A percentile compares a stretch with the other conserved stretches of the same genome.
Evolutionary conservation across 345 rosid genomes (phyloP).

Genomic region (Aquilaria sinensis): DNA sequence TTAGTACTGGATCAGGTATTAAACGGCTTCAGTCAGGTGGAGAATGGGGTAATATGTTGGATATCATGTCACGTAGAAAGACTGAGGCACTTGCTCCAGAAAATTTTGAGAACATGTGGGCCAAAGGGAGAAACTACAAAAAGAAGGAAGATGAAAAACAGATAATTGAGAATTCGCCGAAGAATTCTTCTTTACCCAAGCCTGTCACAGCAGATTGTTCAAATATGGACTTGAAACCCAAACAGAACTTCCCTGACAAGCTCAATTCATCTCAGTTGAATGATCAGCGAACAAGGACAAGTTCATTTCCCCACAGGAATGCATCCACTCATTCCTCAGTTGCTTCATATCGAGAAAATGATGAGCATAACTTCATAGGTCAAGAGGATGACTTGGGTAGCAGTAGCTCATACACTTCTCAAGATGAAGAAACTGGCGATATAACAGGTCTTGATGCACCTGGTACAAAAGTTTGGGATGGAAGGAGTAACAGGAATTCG

Average conservation of each 20-base stretch:
- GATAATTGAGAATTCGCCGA: conserved; percentile 31
- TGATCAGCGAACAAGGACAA: conserved; percentile 15
- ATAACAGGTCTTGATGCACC: conserved; percentile 83
- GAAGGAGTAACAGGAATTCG: conserved; percentile 68
- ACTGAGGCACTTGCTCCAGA: conserved; percentile 90
- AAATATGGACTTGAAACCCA: conserved; percentile 22
- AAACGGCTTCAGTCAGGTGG: conserved; percentile 46
- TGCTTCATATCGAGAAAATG: conserved; percentile 45
- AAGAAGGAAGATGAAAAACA: conserved; percentile 42
- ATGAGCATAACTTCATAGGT: conserved; percentile 27
- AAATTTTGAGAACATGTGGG: conserved; percentile 95
- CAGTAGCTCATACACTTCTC: conserved; percentile 65
- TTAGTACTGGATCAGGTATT: conserved; percentile 35
- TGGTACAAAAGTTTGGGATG: conserved; percentile 98
- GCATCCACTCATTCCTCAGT: conserved; percentile 26
- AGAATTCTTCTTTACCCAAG: conserved; percentile 30
- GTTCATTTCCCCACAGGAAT: conserved; percentile 24
- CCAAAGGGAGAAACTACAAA: conserved; percentile 86
- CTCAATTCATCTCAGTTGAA: conserved; percentile 15
- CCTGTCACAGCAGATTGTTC: conserved; percentile 19
- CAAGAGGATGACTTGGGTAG: conserved; percentile 46
- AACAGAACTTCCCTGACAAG: conserved; percentile 25
- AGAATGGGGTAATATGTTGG: conserved; percentile 80
- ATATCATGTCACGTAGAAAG: conserved; percentile 77
- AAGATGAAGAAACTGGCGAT: conserved; percentile 65